Evolutionary conservation across 1,139 yeast genomes (phyloP).

Genomic region (Geotrichum citri-aurantii): DNA sequence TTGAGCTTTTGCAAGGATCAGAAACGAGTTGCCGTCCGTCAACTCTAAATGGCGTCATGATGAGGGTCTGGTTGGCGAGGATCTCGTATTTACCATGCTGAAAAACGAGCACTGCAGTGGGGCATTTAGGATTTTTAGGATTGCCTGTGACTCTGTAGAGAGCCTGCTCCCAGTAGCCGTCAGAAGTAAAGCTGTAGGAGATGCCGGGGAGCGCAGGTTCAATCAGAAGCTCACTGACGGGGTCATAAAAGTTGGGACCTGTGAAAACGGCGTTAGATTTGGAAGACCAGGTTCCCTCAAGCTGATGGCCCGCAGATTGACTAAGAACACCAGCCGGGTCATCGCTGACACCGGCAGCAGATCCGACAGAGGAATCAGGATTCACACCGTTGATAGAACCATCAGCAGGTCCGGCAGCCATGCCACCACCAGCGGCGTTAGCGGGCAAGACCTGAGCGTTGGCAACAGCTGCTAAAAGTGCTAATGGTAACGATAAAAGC

Average conservation of each 20-base stretch:
- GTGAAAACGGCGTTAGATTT: constrained; percentile 92
- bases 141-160: constrained; percentile 69
- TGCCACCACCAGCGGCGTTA: not conserved
- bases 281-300: constrained; percentile 88
- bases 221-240: constrained; percentile 84
- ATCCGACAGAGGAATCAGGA: constrained; percentile 1
- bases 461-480: constrained; percentile 1
- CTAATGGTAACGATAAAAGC: not conserved
- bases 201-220: constrained; percentile 96
- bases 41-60: constrained; percentile 66
- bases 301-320: constrained; percentile 13
- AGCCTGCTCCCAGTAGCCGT: constrained; percentile 89
- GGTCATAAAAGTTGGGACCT: constrained; percentile 95
- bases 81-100: constrained; percentile 84
- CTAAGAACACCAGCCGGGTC: constrained; percentile 2
- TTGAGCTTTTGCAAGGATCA: constrained; percentile 58
- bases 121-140: constrained; percentile 71
- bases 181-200: constrained; percentile 84
- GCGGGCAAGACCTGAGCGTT: constrained; percentile 2
- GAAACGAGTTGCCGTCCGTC: constrained; percentile 92
- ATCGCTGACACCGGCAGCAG: constrained; percentile 4
- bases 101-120: constrained; percentile 71
- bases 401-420: constrained; percentile 12
- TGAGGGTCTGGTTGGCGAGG: constrained; percentile 58
- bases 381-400: constrained; percentile 1